Base-by-base conservation (phyloP, 176 grass and related monocot species). In the Carex kokanica region DNA sequence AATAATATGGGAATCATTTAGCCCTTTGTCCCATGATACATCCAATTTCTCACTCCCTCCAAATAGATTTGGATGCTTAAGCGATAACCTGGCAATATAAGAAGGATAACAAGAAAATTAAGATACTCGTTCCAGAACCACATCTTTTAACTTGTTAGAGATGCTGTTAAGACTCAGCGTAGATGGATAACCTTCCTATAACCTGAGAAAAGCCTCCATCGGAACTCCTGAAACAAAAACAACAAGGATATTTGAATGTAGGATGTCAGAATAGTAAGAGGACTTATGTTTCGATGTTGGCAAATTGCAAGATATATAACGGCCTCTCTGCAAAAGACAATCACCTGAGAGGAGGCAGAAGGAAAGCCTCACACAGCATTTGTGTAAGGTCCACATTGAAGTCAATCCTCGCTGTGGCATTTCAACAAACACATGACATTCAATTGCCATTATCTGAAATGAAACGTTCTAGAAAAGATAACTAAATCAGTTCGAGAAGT, bases 21-120 rank as follows among this genome's bases (percentile, higher is more conserved):
- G 79, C 17, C 96, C 93, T 86, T 99, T 95, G 84, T 99, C 91
- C 84, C 92, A 86, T 83, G 91, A 86, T 27, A 95, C 75, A 64
- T 99, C 96, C 83, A 99, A 89, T 57, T 99, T 99, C 78, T 99
- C 96, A 6, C 74, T 93, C 38, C 88, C 88, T 78, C 96, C 96
- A 53, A 99, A 93, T 2, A 93, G 82, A 66, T 64, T 99, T 21
- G 93, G 93, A 68, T 99, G 93, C 78, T 99, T 99, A 57, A 99
- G 62, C 24, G 91, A 90, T 57, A 99, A 83, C 51, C 96, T 99
- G 60, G 38, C 74, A 84, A 80, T 41, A 9, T 47, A 62, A 70
- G 56, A 86, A 62, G 27, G 79, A 70, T 59, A 77, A 24, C 18
- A 79, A 62, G 8, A 84, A 65, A 45, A 82, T 47, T 59, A 58